Conservation (phyloP, 352 stramenopile genomes). For the Albugo laibachii region DNA sequence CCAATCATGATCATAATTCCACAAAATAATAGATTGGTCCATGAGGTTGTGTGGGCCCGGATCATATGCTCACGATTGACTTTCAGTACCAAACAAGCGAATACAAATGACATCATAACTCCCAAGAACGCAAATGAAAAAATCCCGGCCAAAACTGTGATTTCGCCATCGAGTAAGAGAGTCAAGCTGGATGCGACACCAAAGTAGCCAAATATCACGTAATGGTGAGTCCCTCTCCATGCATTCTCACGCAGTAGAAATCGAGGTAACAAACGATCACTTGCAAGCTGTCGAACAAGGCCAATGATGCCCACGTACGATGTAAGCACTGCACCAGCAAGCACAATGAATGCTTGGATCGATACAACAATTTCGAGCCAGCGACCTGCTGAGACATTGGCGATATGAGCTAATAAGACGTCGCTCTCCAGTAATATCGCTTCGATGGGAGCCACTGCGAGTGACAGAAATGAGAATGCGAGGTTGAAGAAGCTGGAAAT, state of each 20-base stretch:
- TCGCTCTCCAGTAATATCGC: constrained; percentile 36
- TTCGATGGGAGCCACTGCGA: constrained; percentile 42
- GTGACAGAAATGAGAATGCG: constrained; percentile 31
- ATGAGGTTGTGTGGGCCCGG: constrained; percentile 38
- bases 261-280: constrained; percentile 44
- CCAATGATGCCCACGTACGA: constrained; percentile 50
- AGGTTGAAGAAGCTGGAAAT: constrained; percentile 67
- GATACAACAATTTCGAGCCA: constrained; percentile 19
- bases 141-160: constrained; percentile 56
- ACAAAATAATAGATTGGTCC: constrained; percentile 30
- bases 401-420: constrained; percentile 42
- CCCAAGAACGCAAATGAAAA: constrained; percentile 78
- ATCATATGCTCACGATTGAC: constrained; percentile 55
- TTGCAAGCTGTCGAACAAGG: constrained; percentile 45
- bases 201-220: constrained; percentile 66
- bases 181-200: constrained; percentile 47
- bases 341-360: constrained; percentile 57
- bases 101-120: constrained; percentile 65
- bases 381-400: constrained; percentile 10
- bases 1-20: constrained; percentile 23
- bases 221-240: constrained; percentile 60
- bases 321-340: constrained; percentile 50
- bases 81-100: constrained; percentile 76
- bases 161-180: constrained; percentile 55
- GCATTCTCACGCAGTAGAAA: constrained; percentile 38